Conservation (phyloP, 228 moss, liverwort and hornwort species). For the Sphagnum fallax region DNA sequence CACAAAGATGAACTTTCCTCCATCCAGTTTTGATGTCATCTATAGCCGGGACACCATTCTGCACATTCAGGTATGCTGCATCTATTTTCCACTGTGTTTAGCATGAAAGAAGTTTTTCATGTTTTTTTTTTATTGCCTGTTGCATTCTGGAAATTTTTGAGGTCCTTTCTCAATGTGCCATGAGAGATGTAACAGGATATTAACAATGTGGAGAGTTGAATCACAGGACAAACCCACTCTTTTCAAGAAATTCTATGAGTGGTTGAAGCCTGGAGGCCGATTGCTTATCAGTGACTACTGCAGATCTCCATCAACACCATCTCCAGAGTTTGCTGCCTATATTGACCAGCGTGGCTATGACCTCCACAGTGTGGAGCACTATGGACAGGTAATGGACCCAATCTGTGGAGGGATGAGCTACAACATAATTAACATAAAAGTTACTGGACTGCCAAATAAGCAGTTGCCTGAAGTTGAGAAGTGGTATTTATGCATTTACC, state of each 20-base stretch:
- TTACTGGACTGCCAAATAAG: background rate
- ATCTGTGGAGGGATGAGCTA: background rate
- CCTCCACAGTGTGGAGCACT: constrained; percentile 66
- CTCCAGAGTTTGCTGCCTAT: constrained; percentile 71
- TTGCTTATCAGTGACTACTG: constrained; percentile 95
- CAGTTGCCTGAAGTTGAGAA: background rate
- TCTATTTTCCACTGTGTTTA: background rate
- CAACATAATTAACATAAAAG: background rate
- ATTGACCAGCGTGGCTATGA: constrained; percentile 86
- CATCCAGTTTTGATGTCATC: constrained; percentile 73
- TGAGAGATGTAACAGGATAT: background rate
- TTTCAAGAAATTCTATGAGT: constrained; percentile 61
- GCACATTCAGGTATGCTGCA: constrained; percentile 64
- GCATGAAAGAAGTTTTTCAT: too few species aligned
- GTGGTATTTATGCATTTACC: background rate
- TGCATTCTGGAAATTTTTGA: too few species aligned
- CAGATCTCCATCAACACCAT: constrained; percentile 56
- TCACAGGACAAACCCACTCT: constrained; percentile 69
- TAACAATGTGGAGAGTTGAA: background rate
- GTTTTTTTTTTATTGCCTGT: too few species aligned
- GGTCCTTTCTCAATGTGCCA: too few species aligned
- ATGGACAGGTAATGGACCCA: constrained; percentile 53
- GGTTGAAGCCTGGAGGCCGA: constrained; percentile 87
- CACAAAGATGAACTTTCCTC: constrained; percentile 55
- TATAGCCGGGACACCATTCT: constrained; percentile 97